Base-by-base conservation (phyloP, 2,329 filamentous ascomycete species). In the Botrytis tulipae region DNA sequence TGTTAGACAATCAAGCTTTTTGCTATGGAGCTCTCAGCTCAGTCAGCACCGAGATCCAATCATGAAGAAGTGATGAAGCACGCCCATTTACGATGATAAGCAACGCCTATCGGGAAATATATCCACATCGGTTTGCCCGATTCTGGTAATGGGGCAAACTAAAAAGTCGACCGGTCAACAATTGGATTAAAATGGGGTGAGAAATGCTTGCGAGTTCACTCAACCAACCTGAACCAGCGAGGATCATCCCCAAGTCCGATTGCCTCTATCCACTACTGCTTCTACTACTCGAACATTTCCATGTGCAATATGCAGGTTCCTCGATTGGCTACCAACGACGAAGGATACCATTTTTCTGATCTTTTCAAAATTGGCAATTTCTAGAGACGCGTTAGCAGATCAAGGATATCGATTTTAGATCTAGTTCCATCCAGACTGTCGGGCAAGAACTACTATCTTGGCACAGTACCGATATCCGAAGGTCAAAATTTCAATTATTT, bases 341-440 rank as follows among this genome's bases (percentile, higher is more conserved):
- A 40, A 29, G 4, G 40, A 4, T 54, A 29, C 48, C 1, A 29
- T 40, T 57, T 14, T 68, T 57, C 46, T 6, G 4, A 57, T 40
- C 6, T 29, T 68, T 32, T 68, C n/a, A 57, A 57, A 25, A 5
- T 51, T 68, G 48, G 65, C n/a, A 46, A 67, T 40, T 32, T n/a
- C 22, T 67, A n/a, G 22, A 51, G 46, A 54, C 2, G 25, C 35
- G 46, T 54, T 40, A 40, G 65, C 14, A 57, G 29, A 42, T 42
- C 66, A 42, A 68, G 66, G 48, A 57, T 68, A 6, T 29, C 40
- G 35, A 40, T 57, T 32, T 32, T 2, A 54, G 48, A 37, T 57
- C 20, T 68, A 57, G 46, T 54, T 42, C 48, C 48, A 57, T 68
- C 66, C 66, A 57, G 57, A 57, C n/a, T 29, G 66, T 57, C 66